Evolutionary conservation across 2,329 filamentous ascomycete genomes (phyloP).

Genomic region (Paraphoma chrysanthemicola): DNA sequence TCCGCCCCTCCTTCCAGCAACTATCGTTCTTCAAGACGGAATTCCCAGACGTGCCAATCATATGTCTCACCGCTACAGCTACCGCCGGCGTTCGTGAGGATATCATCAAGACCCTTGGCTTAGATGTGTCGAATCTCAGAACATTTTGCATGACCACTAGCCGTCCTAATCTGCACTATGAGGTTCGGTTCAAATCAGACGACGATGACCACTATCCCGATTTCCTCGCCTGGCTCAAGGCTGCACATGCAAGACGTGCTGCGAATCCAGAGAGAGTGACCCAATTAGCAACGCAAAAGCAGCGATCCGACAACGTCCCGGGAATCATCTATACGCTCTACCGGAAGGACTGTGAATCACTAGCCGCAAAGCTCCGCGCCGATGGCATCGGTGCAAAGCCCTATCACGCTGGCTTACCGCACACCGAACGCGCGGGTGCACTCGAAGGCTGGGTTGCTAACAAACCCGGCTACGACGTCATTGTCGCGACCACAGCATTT

Average conservation of each 20-base stretch:
- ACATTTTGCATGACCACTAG: slow-evolving; percentile 84
- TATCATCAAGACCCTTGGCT: slow-evolving; percentile 75
- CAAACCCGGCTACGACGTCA: slow-evolving; percentile 81
- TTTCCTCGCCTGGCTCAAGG: slow-evolving; percentile 77
- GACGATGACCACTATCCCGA: slow-evolving; percentile 76
- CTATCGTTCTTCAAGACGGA: slow-evolving; percentile 84
- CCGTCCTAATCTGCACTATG: slow-evolving; percentile 86
- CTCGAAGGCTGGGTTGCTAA: slow-evolving; percentile 76
- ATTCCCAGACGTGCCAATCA: slow-evolving; percentile 86
- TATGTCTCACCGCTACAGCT: slow-evolving; percentile 91
- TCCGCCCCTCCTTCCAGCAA: slow-evolving; percentile 88
- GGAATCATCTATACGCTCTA: slow-evolving; percentile 84
- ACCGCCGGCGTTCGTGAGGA: slow-evolving; percentile 82
- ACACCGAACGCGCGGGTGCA: slow-evolving; percentile 72
- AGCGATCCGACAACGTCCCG: slow-evolving; percentile 68
- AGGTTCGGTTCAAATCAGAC: slow-evolving; percentile 82
- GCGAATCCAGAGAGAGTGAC: slow-evolving; percentile 61
- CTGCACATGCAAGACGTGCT: slow-evolving; percentile 74
- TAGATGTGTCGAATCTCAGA: slow-evolving; percentile 69
- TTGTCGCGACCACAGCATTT: slow-evolving; percentile 94
- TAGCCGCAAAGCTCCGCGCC: slow-evolving; percentile 69
- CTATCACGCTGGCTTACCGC: slow-evolving; percentile 73
- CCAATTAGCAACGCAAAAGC: slow-evolving; percentile 61
- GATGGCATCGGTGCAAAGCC: slow-evolving; percentile 77
- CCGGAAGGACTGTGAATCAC: slow-evolving; percentile 74